Evolutionary conservation across 768 basidiomycete genomes (phyloP).

Genomic region (button mushroom (Agaricus bisporus)): DNA sequence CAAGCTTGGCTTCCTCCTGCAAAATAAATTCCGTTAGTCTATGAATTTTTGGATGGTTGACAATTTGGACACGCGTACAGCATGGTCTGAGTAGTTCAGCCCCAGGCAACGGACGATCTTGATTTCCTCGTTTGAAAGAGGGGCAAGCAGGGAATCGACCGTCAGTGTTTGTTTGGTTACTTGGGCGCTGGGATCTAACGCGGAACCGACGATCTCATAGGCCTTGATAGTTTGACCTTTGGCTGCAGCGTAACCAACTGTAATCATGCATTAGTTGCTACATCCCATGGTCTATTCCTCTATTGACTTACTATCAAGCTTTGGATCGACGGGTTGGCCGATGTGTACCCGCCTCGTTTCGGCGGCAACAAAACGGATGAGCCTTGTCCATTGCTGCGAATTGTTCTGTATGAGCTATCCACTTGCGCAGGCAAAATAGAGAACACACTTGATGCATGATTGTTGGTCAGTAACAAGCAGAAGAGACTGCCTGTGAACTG

Average conservation of each 20-base stretch:
- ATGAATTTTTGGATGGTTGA: background rate
- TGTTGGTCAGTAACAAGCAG: constrained; percentile 3
- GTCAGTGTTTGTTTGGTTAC: constrained; percentile 61
- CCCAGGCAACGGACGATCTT: constrained; percentile 72
- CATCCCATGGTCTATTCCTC: background rate
- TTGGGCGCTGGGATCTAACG: constrained; percentile 59
- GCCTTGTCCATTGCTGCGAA: constrained; percentile 65
- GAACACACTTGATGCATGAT: constrained; percentile 40
- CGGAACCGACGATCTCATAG: constrained; percentile 66
- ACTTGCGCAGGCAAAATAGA: constrained; percentile 44
- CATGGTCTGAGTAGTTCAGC: constrained; percentile 82
- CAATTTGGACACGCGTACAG: constrained; percentile 32
- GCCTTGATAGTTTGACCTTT: constrained; percentile 55
- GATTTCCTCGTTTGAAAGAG: constrained; percentile 61
- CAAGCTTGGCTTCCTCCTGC: constrained; percentile 62
- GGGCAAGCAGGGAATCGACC: constrained; percentile 64
- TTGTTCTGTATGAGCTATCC: background rate
- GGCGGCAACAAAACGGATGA: constrained; percentile 75
- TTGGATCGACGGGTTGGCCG: constrained; percentile 67
- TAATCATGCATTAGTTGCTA: background rate
- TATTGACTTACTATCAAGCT: constrained; percentile 47
- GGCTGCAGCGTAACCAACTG: constrained; percentile 57
- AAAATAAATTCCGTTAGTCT: constrained; percentile 1
- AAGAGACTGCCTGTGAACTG: constrained; percentile 5
- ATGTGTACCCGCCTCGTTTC: constrained; percentile 73